Evolutionary conservation across 106 monocot genomes (phyloP).

Genomic region (Allium cepa): DNA sequence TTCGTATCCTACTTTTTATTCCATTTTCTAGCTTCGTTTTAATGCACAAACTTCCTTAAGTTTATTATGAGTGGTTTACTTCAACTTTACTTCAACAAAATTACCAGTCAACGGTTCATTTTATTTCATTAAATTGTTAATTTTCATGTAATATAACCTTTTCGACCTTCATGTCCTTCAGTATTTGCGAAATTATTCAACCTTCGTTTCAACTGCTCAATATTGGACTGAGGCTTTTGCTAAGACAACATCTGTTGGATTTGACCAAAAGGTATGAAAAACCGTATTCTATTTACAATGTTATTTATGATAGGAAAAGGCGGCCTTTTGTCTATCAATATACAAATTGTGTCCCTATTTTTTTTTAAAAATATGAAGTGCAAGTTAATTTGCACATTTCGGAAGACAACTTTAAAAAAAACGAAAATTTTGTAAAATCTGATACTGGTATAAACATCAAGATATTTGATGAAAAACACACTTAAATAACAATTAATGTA

Average conservation of each 20-base stretch:
- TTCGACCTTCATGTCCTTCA: constrained; percentile 15
- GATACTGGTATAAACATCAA: too few species aligned
- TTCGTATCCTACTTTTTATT: not conserved
- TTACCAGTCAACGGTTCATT: too few species aligned
- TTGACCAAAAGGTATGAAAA: constrained; percentile 78
- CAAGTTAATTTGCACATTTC: too few species aligned
- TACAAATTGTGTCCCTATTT: too few species aligned
- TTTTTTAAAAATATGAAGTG: too few species aligned
- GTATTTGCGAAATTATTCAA: constrained; percentile 76
- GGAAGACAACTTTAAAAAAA: not conserved
- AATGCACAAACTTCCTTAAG: not conserved
- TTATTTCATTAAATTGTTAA: too few species aligned
- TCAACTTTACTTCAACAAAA: too few species aligned
- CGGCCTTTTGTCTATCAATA: too few species aligned
- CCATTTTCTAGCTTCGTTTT: not conserved
- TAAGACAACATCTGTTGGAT: constrained; percentile 54
- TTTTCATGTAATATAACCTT: not conserved
- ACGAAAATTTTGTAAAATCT: not conserved
- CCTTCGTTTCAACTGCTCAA: constrained; percentile 71
- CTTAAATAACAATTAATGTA: too few species aligned
- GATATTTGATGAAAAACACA: too few species aligned
- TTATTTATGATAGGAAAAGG: not conserved
- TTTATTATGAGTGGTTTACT: too few species aligned
- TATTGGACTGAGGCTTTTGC: constrained; percentile 99
- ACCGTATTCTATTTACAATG: not conserved